Evolutionary conservation across 1,139 yeast species (phyloP), one percentile per base, ranked within the genome.

Genomic region (Geotrichum armillariae): DNA sequence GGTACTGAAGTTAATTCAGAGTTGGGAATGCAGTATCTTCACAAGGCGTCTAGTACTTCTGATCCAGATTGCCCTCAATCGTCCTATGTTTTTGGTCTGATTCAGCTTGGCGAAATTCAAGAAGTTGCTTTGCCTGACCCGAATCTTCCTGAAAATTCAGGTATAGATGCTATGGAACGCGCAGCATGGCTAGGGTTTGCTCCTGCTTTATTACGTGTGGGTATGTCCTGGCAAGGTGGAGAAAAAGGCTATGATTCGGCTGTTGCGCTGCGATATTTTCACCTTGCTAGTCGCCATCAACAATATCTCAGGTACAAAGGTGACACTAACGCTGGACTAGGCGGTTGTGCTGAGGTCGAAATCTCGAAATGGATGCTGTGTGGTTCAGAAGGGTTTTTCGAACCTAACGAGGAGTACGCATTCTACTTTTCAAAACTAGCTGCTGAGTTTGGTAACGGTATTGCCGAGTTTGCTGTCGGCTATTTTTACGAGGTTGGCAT

Each of bases 401-500:
- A 49, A 16, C 60, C 64, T n/a, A 67, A 69, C 52, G 73, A 69
- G 52, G 66, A 64, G 43, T 64, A 69, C 67, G 73, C 75, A 3
- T 69, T 61, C 47, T 60, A 63, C 31, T 71, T 68, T 53, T 71
- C 73, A 1, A 55, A 60, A 18, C 58, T 66, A 20, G 72, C 70
- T 3, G 69, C 72, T 2, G 63, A 61, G 27, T 61, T 59, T 22
- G 63, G 62, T 8, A 66, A 67, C 46, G 56, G 65, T 2, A 64
- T 65, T 27, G 75, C 72, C 1, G 64, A 67, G 57, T 70, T 71
- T 55, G 74, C 74, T 2, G 59, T 71, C 21, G 75, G 73, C 1
- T 71, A 71, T 50, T 70, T 67, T 50, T 60, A 63, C 53, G 75
- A 71, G 49, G 72, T 70, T 16, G 75, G 75, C n/a, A 65, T 70